Conservation (phyloP, 495 filamentous ascomycete species). For the Trichoderma virens region DNA sequence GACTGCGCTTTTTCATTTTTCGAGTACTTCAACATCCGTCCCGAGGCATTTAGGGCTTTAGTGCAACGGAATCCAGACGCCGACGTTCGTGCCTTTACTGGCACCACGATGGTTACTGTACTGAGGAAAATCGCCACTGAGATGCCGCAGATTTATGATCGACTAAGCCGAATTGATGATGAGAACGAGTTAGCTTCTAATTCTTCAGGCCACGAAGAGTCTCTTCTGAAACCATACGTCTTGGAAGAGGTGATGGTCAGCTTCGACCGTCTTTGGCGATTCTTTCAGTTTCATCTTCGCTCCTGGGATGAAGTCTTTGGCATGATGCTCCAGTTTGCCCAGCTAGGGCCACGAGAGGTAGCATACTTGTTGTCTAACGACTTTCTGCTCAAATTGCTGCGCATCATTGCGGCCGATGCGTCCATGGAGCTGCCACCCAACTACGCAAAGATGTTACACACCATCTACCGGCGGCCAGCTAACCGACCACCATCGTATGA, state of each 20-base stretch:
- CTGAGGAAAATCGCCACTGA: constrained; percentile 43
- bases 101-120: constrained; percentile 32
- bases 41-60: constrained; percentile 54
- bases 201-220: constrained; percentile 11
- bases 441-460: constrained; percentile 31
- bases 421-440: constrained; percentile 33
- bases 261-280: constrained; percentile 48
- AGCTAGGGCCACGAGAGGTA: constrained; percentile 46
- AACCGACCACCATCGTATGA: constrained; percentile 46
- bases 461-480: constrained; percentile 42
- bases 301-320: constrained; percentile 80
- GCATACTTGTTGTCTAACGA: constrained; percentile 45
- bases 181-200: not conserved
- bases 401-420: constrained; percentile 55
- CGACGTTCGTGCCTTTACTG: constrained; percentile 52
- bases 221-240: constrained; percentile 15
- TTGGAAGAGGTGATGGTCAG: constrained; percentile 29
- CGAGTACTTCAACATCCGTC: constrained; percentile 53
- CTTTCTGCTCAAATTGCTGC: constrained; percentile 49
- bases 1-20: constrained; percentile 51
- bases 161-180: constrained; percentile 21
- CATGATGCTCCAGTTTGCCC: constrained; percentile 52
- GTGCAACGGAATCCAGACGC: constrained; percentile 56
- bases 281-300: constrained; percentile 47
- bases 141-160: constrained; percentile 35